Evolutionary conservation across 2,329 filamentous ascomycete genomes (phyloP).

Genomic region (Ascochyta viciae-villosae): DNA sequence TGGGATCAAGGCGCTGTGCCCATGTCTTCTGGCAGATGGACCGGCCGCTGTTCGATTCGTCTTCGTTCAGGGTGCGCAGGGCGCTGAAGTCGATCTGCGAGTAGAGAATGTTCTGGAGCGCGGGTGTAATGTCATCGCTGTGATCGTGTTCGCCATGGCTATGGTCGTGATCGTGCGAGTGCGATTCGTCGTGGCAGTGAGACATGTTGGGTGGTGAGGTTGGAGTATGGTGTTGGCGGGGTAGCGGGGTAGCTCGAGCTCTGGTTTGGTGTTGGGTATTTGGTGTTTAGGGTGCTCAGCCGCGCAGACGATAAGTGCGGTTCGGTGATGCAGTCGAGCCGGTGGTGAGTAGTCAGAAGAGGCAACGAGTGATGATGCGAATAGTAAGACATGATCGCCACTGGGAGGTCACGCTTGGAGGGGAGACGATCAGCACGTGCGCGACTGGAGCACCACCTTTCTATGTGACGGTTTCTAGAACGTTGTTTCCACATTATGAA

Average conservation of each 20-base stretch:
- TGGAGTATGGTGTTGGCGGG: slow-evolving; percentile 26
- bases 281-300: background rate
- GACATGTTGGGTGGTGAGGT: slow-evolving; percentile 31
- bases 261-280: slow-evolving; percentile 6
- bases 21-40: slow-evolving; percentile 89
- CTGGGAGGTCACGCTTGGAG: background rate
- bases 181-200: slow-evolving; percentile 32
- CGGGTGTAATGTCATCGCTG: slow-evolving; percentile 89
- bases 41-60: slow-evolving; percentile 69
- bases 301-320: background rate
- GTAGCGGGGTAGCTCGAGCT: slow-evolving; percentile 41
- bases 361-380: background rate
- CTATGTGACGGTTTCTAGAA: background rate
- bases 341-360: background rate
- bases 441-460: background rate
- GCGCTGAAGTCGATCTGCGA: slow-evolving; percentile 89
- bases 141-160: slow-evolving; percentile 85
- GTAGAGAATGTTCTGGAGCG: slow-evolving; percentile 89
- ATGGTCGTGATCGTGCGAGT: slow-evolving; percentile 65
- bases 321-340: background rate
- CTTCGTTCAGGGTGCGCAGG: slow-evolving; percentile 86
- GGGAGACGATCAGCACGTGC: background rate
- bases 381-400: slow-evolving; percentile 2
- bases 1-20: slow-evolving; percentile 74
- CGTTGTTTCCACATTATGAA: background rate